These are phyloP conservation scores for Hortiboletus campestris DNA, from an alignment of 768 basidiomycete genomes.

Conservation along the genomic window DNA sequence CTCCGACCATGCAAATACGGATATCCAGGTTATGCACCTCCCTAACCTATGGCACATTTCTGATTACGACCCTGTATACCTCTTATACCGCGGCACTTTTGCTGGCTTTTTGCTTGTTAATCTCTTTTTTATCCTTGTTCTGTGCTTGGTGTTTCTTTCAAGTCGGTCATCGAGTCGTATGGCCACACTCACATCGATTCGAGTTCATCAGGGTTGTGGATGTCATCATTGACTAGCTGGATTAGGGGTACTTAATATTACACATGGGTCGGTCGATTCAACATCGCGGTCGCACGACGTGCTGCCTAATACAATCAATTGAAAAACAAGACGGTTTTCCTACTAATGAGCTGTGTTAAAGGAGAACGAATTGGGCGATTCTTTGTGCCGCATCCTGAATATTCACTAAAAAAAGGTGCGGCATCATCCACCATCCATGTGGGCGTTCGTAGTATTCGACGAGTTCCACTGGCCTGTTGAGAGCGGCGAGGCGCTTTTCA, in stretches of 20 bases:
- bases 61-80: slow-evolving; percentile 13
- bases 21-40: slow-evolving; percentile 10
- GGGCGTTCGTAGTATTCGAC: slow-evolving; percentile 25
- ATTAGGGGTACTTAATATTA: slow-evolving; percentile 10
- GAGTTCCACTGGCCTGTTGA: slow-evolving; percentile 12
- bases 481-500: not conserved
- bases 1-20: slow-evolving; percentile 7
- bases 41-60: slow-evolving; percentile 5
- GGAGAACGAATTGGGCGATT: slow-evolving; percentile 6
- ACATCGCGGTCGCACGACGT: not conserved
- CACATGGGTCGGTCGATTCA: not conserved
- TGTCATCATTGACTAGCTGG: slow-evolving; percentile 15
- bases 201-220: slow-evolving; percentile 6
- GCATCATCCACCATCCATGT: slow-evolving; percentile 24
- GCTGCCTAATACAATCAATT: not conserved
- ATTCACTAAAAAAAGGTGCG: slow-evolving; percentile 13
- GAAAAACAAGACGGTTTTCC: no score
- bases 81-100: slow-evolving; percentile 23
- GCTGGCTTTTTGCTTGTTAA: slow-evolving; percentile 7
- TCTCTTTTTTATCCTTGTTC: not conserved
- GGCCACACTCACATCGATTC: not conserved
- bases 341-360: not conserved
- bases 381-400: slow-evolving; percentile 13
- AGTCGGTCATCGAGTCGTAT: not conserved
- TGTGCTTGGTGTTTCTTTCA: slow-evolving; percentile 6